Conservation (phyloP, 1,139 yeast species). For the Sugiyamaella pinicola region DNA sequence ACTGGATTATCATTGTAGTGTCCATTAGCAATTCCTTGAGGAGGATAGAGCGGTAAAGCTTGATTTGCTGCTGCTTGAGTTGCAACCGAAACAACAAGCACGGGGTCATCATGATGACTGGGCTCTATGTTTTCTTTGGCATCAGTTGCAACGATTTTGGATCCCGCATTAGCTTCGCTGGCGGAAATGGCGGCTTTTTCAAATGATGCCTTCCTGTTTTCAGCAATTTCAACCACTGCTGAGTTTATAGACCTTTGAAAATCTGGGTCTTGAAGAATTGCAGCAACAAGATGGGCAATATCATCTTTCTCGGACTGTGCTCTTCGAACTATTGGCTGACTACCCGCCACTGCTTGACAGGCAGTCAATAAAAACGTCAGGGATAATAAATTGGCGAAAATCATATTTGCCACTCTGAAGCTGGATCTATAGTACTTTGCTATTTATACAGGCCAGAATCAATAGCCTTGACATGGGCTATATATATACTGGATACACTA, state of each 20-base stretch:
- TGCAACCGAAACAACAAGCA: background rate
- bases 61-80: background rate
- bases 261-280: constrained; percentile 14
- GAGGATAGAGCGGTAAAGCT: constrained; percentile 11
- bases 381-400: background rate
- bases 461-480: background rate
- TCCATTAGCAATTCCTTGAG: constrained; percentile 10
- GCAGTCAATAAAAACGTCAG: constrained; percentile 1
- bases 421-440: background rate
- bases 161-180: background rate
- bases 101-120: background rate
- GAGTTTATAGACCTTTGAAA: constrained; percentile 6
- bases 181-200: background rate
- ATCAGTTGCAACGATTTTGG: background rate
- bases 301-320: constrained; percentile 1
- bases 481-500: background rate
- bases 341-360: constrained; percentile 3
- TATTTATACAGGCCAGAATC: background rate
- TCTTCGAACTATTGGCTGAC: background rate
- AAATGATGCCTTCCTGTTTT: background rate
- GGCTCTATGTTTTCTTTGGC: background rate
- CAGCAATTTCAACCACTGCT: constrained; percentile 8
- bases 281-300: constrained; percentile 6
- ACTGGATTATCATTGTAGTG: constrained; percentile 11
- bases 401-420: background rate